Evolutionary conservation across 208 protist species (phyloP), one percentile per base, ranked within the genome.

Genomic region (Acanthamoeba triangularis): DNA sequence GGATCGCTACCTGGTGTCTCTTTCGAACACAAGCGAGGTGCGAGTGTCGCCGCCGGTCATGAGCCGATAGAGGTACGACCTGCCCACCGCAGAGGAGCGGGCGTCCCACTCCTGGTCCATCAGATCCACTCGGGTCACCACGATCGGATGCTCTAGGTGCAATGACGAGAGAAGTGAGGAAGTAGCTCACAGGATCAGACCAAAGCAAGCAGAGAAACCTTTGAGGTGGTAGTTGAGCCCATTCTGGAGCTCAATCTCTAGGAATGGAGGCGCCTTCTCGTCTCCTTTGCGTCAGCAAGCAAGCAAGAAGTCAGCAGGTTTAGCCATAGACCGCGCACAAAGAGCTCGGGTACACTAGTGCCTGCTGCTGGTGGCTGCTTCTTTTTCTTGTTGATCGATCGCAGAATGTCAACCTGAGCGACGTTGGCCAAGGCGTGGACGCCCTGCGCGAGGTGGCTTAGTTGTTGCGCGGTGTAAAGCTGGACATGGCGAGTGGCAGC

Each of bases 101-200:
- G 85, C 85, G 6, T 92, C 37, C 85, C 85, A 92, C 2, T 11
- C 8, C 54, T 67, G 30, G 56, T 44, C 59, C 61, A 69, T 74
- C 35, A 18, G 13, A 1, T 92, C 85, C 14, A 92, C 85, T 65
- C 41, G 54, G 13, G 61, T 92, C 5, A 92, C 61, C 59, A 74
- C 52, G 18, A 92, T 72, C 13, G 85, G 85, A n/a, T 92, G 85
- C n/a, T 92, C 85, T 92, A n/a, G n/a, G 35, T 1, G 61, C 7
- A n/a, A 4, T 23, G 23, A 25, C 61, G 8, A 11, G 61, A 28
- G 6, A 30, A 10, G 61, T 67, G 61, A 33, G 25, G 3, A 33
- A 2, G 61, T 0, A 30, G 65, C n/a, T 18, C 23, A 72, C n/a
- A 2, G 65, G 65, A 1, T 37, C 65, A 13, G 65, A 6, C 13